Evolutionary conservation across 202 grass and related monocot species (phyloP), one percentile per base, ranked within the genome.

Genomic region (Eragrostis tef): DNA sequence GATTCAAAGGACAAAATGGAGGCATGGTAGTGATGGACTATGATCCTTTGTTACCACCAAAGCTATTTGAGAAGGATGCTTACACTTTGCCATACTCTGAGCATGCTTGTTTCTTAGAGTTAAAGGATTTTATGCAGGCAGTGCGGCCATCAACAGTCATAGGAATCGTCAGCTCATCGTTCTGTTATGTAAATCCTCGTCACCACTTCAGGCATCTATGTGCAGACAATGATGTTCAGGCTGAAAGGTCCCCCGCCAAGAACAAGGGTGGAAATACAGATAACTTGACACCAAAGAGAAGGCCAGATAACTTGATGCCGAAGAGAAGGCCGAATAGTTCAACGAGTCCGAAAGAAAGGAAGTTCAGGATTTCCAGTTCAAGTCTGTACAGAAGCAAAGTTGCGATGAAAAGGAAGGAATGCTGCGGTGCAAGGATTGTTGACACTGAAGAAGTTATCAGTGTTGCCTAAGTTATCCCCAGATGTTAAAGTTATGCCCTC

Each of bases 61-160:
- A 89, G 61, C 81, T 89, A 61, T 83, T 91, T 73, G 83, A 89
- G 70, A 89, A 89, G 27, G 52, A 92, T 89, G 80, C 84, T 27
- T 97, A 89, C 41, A 58, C 86, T 73, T 80, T 97, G 43, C 94
- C 81, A 57, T 97, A 97, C 80, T 92, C 94, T 10, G 92, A 90
- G 56, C 94, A 98, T 63, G 86, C 94, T 61, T 92, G 91, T 82
- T 98, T 93, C 43, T 16, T 57, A 43, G 92, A 98, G 87, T 14
- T 94, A 64, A 77, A 86, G 81, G 79, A 93, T 71, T 90, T 98
- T 59, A 77, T 98, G 85, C 91, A 83, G 2, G 44, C 84, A 56
- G 50, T 89, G 9, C 77, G 78, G 16, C 92, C 92, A 47, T 94
- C 88, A 62, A 58, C 81, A 11, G 81, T 93, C 12, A 42, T 72